A percentile compares a stretch with the other conserved stretches of the same genome.
phyloP scores from a whole-genome alignment of 192 early-diverging fungal genomes.

The Martensiomyces pterosporus region DNA sequence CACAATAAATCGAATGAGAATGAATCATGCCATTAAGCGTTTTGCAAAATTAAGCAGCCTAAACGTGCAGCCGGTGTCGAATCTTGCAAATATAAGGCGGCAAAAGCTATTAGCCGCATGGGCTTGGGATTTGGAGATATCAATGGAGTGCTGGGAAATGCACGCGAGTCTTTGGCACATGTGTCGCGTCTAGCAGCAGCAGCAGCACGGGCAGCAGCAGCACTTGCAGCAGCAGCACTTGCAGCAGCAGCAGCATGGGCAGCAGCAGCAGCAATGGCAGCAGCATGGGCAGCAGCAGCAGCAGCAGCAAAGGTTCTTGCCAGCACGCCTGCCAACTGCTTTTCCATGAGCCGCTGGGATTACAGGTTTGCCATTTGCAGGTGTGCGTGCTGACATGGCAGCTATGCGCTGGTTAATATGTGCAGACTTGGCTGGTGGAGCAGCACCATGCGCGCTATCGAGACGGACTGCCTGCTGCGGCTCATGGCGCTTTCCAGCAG shows the following conservation, averaged over 20 bases:
- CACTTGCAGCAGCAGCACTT: neutral
- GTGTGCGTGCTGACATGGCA: constrained; percentile 8
- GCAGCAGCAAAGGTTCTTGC: constrained; percentile 40
- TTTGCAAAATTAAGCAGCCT: too few relatives aligned
- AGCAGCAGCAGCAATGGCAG: constrained; percentile 11
- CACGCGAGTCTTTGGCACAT: too few relatives aligned
- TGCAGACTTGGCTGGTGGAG: too few relatives aligned
- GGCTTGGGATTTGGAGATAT: too few relatives aligned
- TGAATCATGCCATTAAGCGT: too few relatives aligned
- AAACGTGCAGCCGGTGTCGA: too few relatives aligned
- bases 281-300: constrained; percentile 10
- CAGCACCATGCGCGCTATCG: too few relatives aligned
- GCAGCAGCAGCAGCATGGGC: constrained; percentile 14
- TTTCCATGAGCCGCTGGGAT: constrained; percentile 8
- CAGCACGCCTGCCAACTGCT: constrained; percentile 28
- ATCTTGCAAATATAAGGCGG: too few relatives aligned
- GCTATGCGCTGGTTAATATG: too few relatives aligned
- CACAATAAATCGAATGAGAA: too few relatives aligned
- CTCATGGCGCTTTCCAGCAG: neutral
- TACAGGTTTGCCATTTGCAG: constrained; percentile 8
- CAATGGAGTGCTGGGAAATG: too few relatives aligned
- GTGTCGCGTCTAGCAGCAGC: neutral
- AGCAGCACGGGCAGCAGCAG: neutral
- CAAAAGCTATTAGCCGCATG: too few relatives aligned
- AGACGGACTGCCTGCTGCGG: neutral